Evolutionary conservation across 2,329 filamentous ascomycete genomes (phyloP).

Genomic region (Alternaria brassicae): DNA sequence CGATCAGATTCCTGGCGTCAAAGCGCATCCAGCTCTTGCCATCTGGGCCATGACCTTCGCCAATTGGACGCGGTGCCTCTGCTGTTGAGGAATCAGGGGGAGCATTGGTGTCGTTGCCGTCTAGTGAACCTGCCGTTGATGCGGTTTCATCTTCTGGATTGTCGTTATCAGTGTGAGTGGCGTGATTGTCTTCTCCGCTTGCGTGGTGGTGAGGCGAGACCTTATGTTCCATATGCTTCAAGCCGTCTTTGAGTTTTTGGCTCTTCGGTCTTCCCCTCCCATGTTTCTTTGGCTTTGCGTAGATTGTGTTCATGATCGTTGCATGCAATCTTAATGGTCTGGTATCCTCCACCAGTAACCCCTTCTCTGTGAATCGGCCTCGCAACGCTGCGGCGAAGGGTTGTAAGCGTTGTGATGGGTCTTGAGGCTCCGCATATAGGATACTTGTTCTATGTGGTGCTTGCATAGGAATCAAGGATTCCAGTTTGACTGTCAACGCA

Average conservation of each 20-base stretch:
- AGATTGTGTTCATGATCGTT: conserved; percentile 85
- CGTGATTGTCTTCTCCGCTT: not conserved
- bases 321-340: conserved; percentile 79
- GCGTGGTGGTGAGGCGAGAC: conserved; percentile 6
- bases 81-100: not conserved
- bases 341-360: conserved; percentile 64
- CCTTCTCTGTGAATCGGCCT: conserved; percentile 61
- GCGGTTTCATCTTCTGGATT: conserved; percentile 5
- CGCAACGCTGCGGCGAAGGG: conserved; percentile 66
- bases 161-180: not conserved
- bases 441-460: conserved; percentile 64
- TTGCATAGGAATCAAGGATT: conserved; percentile 68
- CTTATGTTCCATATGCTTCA: conserved; percentile 1
- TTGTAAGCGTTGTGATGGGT: conserved; percentile 60
- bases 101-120: conserved; percentile 1
- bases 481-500: conserved; percentile 53
- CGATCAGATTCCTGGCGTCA: conserved; percentile 53
- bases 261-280: conserved; percentile 35
- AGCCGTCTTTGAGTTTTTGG: conserved; percentile 1
- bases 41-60: conserved; percentile 16
- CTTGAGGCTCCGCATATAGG: conserved; percentile 69
- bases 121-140: conserved; percentile 7
- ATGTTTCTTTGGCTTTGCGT: conserved; percentile 61
- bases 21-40: conserved; percentile 49
- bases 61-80: not conserved